phyloP scores from a whole-genome alignment of 2,329 filamentous ascomycete species.

The Xylaria sp. region DNA sequence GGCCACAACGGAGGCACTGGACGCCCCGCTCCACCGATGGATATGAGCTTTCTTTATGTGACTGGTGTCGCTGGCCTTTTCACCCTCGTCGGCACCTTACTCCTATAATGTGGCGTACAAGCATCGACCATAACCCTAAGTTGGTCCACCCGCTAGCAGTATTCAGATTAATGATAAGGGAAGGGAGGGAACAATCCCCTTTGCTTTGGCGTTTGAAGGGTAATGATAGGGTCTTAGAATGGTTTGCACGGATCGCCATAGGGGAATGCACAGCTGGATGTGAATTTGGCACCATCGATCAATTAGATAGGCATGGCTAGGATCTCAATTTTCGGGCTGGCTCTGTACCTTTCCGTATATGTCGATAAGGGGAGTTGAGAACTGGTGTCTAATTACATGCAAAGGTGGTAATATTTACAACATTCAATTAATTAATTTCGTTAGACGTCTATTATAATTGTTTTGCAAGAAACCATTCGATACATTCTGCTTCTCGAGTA shows the following conservation, averaged over 20 bases:
- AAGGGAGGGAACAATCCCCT: neutral
- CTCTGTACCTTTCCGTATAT: slow-evolving; percentile 19
- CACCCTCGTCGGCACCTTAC: slow-evolving; percentile 53
- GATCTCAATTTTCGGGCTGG: slow-evolving; percentile 23
- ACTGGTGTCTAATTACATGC: slow-evolving; percentile 26
- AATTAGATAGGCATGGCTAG: slow-evolving; percentile 33
- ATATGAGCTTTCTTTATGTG: slow-evolving; percentile 52
- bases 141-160: slow-evolving; percentile 4
- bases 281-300: slow-evolving; percentile 32
- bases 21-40: slow-evolving; percentile 49
- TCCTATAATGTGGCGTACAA: slow-evolving; percentile 48
- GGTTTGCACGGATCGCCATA: slow-evolving; percentile 17
- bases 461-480: neutral
- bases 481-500: neutral
- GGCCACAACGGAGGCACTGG: slow-evolving; percentile 51
- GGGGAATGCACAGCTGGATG: slow-evolving; percentile 30
- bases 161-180: slow-evolving; percentile 18
- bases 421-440: slow-evolving; percentile 8
- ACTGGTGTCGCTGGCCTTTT: slow-evolving; percentile 51
- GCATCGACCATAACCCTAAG: slow-evolving; percentile 2
- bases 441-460: neutral
- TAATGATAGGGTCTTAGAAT: slow-evolving; percentile 16
- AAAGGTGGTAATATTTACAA: slow-evolving; percentile 6
- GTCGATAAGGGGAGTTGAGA: slow-evolving; percentile 10
- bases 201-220: slow-evolving; percentile 26